phyloP scores from a whole-genome alignment of 208 protist genomes.

The Acanthamoeba triangularis region DNA sequence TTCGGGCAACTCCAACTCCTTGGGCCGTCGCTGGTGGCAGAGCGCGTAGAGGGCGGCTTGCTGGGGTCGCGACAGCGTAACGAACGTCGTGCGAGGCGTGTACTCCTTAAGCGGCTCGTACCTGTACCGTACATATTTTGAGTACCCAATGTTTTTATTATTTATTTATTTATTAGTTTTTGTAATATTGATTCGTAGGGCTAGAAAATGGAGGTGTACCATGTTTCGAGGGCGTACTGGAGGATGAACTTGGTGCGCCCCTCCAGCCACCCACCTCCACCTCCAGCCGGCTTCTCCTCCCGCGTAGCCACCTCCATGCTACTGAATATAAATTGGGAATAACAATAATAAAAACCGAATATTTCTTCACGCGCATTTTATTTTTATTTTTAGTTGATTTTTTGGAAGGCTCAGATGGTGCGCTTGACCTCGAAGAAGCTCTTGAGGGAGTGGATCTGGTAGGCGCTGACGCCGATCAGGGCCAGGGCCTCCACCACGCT shows the following conservation, averaged over 20 bases:
- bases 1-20: background rate
- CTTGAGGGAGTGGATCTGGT: conserved; percentile 79
- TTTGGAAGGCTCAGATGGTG: background rate
- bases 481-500: conserved; percentile 82
- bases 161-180: background rate
- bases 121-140: background rate
- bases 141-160: too few relatives aligned
- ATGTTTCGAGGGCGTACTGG: conserved; percentile 16
- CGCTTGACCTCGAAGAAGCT: conserved; percentile 76
- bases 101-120: background rate
- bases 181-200: background rate
- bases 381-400: too few relatives aligned
- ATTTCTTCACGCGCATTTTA: too few relatives aligned
- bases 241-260: conserved; percentile 41
- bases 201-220: background rate
- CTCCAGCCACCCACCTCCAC: background rate
- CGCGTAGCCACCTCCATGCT: background rate
- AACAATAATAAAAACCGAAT: too few relatives aligned
- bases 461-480: conserved; percentile 80
- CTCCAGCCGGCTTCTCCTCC: background rate
- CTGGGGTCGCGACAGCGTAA: background rate
- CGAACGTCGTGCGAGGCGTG: background rate
- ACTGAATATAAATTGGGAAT: background rate
- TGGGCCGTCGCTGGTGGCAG: background rate
- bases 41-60: background rate